Evolutionary conservation across 768 basidiomycete species (phyloP), one percentile per base, ranked within the genome.

Genomic region (Kwoniella shandongensis): DNA sequence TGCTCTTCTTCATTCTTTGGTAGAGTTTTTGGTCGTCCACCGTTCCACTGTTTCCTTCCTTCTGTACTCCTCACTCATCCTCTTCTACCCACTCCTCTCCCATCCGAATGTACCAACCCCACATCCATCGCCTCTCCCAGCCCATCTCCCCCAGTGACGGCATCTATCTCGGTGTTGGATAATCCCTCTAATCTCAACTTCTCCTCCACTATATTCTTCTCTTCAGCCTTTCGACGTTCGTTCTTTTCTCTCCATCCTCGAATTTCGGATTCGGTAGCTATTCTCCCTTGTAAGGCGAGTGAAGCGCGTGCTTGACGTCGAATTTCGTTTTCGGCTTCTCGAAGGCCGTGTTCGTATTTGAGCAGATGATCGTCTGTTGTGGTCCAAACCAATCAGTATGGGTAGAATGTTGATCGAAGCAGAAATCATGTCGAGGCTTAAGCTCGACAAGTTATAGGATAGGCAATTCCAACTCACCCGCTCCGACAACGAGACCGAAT

Each of bases 251-350:
- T 86, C 90, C 90, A 93, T 72, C 84, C 85, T 29, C 84, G 80
- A 29, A 92, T 91, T 61, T 88, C 89, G 8, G 87, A 84, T 75
- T 93, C 90, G 6, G 89, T 91, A 1, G 84, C 84, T 51, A 92
- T 82, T 41, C 88, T 79, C 23, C 90, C 90, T 58, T 83, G 83
- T 36, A 84, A 81, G 17, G 86, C 84, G 44, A 93, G 81, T 53
- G 89, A 88, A 30, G 86, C 79, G 39, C 87, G 81, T 10, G 90
- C 90, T 73, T 88, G 81, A 49, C 83, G 81, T 35, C 90, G 84
- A 36, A 91, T 77, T 13, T 80, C 77, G 61, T 86, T 84, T 72
- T 92, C 89, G 54, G 83, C 81, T 57, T 79, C 77, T 26, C 90
- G 83, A 63, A 86, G 80, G 44, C 80, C 77, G 41, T 80, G 80